Evolutionary conservation across 202 grass and related monocot genomes (phyloP), one percentile per base, ranked within the genome.

Genomic region (Setaria italica): DNA sequence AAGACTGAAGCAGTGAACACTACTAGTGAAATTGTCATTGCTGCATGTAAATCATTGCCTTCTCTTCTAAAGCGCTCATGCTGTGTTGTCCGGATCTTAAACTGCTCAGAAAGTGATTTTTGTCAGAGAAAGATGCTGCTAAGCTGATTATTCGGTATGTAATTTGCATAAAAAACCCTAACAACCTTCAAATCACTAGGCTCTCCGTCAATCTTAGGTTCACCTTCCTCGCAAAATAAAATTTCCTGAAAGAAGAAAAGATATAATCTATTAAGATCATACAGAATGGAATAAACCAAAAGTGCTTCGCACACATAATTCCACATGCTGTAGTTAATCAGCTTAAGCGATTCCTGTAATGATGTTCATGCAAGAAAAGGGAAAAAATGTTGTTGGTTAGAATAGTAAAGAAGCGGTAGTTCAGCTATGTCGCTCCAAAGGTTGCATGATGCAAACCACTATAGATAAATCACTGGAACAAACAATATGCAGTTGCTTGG

Each of bases 131-230:
- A 56, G 17, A n/a, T 75, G 51, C 15, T 75, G 33, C 33, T 17
- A 56, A 56, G 16, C 50, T 54, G 32, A 35, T 37, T 30, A 37
- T 55, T 37, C 16, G 0, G 10, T 39, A 56, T 3, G 3, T 11
- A 57, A 37, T 57, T 39, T 75, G 72, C 32, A 75, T 75, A 20
- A 37, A 37, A 73, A 20, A 34, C 16, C 33, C 17, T 55, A 56
- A 19, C 30, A 77, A 95, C 95, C 90, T 95, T 97, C 80, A 97
- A 87, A 86, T 93, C 92, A 60, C 92, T 92, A 87, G 83, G 67
- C 83, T 93, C 90, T 51, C 95, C 92, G 64, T 97, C 95, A 75
- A 93, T 81, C 85, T 93, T 97, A 79, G 92, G 95, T 77, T 97
- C 92, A 39, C 95, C 95, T 72, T 97, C 92, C 84, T 97, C 82